Evolutionary conservation across 1,284 basidiomycete genomes (phyloP), one percentile per base, ranked within the genome.

Genomic region (Moesziomyces aphidis): DNA sequence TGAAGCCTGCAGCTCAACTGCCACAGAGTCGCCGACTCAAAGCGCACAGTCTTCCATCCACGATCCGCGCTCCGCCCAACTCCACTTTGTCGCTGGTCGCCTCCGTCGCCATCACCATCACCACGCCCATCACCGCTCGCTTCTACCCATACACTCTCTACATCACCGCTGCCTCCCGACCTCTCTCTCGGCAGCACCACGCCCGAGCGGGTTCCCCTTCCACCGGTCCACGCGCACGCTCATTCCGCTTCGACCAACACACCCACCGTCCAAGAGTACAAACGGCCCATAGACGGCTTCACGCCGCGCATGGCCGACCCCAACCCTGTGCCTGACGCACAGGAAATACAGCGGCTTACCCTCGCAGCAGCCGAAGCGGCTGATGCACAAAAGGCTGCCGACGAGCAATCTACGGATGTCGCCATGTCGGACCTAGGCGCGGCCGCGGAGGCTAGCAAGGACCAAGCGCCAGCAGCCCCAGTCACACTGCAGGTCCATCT

Each of bases 291-390:
- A 50, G 24, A 31, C 50, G 52, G 67, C 53, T 44, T 28, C 24
- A 31, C 57, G 61, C 61, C 59, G 59, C 52, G 26, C 64, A 73
- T 73, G 69, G 59, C 64, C 55, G 60, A 73, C 47, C 54, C 59
- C n/a, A 60, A 66, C 21, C 60, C 69, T 42, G 52, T 58, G 28
- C 69, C 69, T 13, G 57, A 73, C 55, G 52, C 69, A 36, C 69
- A 73, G 47, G 69, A 73, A 24, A 73, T 73, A 22, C 69, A 73
- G 55, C 55, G 63, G 47, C 63, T 53, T 4, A 48, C 54, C 0
- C 31, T 67, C 19, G 69, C 69, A 3, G 63, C 60, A 5, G 69
- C 59, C 1, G 69, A 72, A 24, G 68, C 61, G 23, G 63, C 57
- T 7, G 57, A 55, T 9, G 64, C 57, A 4, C 65, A 54, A n/a